Evolutionary conservation across 2,329 filamentous ascomycete genomes (phyloP).

Genomic region (Fusarium austroafricanum): DNA sequence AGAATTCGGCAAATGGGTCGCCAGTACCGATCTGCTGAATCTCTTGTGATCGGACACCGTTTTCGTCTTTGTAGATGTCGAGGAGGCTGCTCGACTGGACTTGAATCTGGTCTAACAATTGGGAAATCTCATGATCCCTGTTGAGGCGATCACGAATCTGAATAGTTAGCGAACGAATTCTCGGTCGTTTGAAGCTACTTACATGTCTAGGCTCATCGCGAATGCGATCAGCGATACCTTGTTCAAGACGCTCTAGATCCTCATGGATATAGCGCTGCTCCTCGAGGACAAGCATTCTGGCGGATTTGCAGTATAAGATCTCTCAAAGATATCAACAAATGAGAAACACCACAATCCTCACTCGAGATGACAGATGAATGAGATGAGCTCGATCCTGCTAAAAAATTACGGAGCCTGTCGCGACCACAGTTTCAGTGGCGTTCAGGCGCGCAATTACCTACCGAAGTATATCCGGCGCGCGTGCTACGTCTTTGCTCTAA

Average conservation of each 20-base stretch:
- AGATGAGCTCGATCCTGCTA: constrained; percentile 33
- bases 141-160: constrained; percentile 90
- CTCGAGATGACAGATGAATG: constrained; percentile 8
- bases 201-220: constrained; percentile 90
- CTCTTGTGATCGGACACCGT: constrained; percentile 78
- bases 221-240: constrained; percentile 90
- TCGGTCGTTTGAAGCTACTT: constrained; percentile 51
- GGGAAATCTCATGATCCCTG: constrained; percentile 90
- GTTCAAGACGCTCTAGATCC: constrained; percentile 95
- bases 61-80: constrained; percentile 84
- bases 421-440: constrained; percentile 41
- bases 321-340: neutral
- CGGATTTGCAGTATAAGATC: fast-evolving
- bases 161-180: constrained; percentile 32
- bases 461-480: constrained; percentile 50
- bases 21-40: constrained; percentile 85
- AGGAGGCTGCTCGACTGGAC: constrained; percentile 84
- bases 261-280: constrained; percentile 95
- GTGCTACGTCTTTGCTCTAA: constrained; percentile 30
- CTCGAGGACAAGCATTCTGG: constrained; percentile 84
- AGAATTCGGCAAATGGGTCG: constrained; percentile 91
- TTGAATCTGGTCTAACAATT: constrained; percentile 89
- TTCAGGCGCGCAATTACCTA: constrained; percentile 24
- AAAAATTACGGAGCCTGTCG: constrained; percentile 48
- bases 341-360: neutral